Base-by-base conservation (phyloP, 2,329 filamentous ascomycete species). In the Lachnellula willkommii region DNA sequence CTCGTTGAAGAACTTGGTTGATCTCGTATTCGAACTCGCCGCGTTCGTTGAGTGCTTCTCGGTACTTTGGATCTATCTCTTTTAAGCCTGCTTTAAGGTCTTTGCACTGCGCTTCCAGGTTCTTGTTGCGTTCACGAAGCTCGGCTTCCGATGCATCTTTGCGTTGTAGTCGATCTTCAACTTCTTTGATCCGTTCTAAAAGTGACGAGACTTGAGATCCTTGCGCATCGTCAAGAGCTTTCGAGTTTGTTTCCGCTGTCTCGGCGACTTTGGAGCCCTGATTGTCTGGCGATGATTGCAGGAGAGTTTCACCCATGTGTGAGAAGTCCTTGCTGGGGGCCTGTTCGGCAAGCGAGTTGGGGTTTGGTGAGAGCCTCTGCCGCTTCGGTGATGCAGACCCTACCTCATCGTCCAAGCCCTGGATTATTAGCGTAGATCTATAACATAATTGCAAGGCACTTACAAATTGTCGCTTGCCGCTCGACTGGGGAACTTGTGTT, bases 41-140 rank as follows among this genome's bases (percentile, higher is more conserved):
- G 36, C 79, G 77, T 22, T 84, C 81, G 55, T 76, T 69, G 5
- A 83, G 66, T 2, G 81, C 79, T 14, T 72, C 72, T 60, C 78
- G 75, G 55, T 77, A 78, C 45, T 73, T 74, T 7, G 70, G 66
- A 50, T 81, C 76, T 4, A 82, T 74, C 5, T 69, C 68, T 22
- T 71, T 70, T 2, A 77, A 66, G 2, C 77, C 78, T 22, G 69
- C 70, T 49, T 75, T 70, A 52, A 77, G 73, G 17, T 77, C 77
- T 32, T 76, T 73, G 15, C 78, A 65, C 49, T 79, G 75, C 20
- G 64, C 66, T 53, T 81, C 75, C 0, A 81, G 71, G 2, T 67
- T 69, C 36, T 72, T 65, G 35, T 79, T 75, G 1, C 76, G 68
- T 15, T 71, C 68, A 35, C 74, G 73, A 36, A 76, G 73, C 46